A percentile compares a stretch with the other conserved stretches of the same genome.
Evolutionary conservation across 1,284 basidiomycete species (phyloP).

Genomic region (Violaceomyces palustris): DNA sequence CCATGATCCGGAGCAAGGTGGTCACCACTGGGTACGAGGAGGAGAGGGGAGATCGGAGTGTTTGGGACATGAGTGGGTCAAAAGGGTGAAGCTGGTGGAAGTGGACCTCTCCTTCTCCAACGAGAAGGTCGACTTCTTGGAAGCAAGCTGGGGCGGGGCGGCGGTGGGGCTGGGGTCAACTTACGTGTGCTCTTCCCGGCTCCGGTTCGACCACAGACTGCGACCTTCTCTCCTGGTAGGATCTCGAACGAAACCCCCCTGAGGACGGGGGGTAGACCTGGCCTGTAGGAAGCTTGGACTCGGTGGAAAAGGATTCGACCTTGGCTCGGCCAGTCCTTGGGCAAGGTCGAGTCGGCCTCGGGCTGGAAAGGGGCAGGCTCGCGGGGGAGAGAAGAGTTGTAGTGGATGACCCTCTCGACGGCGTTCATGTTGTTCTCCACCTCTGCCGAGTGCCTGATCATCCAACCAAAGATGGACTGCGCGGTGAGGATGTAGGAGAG

Average conservation of each 20-base stretch:
- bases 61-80: too few species aligned
- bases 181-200: conserved; percentile 22
- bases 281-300: conserved; percentile 63
- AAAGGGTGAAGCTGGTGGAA: too few species aligned
- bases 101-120: too few species aligned
- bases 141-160: too few species aligned
- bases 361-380: conserved; percentile 59
- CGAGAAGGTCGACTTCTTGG: too few species aligned
- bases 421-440: conserved; percentile 65
- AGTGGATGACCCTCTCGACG: conserved; percentile 67
- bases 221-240: conserved; percentile 31
- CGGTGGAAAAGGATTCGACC: conserved; percentile 33
- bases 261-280: conserved; percentile 57
- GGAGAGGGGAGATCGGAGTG: too few species aligned
- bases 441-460: conserved; percentile 64
- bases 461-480: conserved; percentile 68
- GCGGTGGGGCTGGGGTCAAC: too few species aligned
- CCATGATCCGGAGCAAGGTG: conserved; percentile 17
- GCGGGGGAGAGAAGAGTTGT: conserved; percentile 76
- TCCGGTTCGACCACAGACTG: conserved; percentile 42
- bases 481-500: conserved; percentile 67
- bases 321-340: conserved; percentile 36
- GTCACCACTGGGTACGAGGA: conserved; percentile 10
- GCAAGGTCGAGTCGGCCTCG: conserved; percentile 32
- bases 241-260: conserved; percentile 60